These are phyloP conservation scores for Epithele typhae DNA, from an alignment of 768 basidiomycete species.

Conservation along the genomic window DNA sequence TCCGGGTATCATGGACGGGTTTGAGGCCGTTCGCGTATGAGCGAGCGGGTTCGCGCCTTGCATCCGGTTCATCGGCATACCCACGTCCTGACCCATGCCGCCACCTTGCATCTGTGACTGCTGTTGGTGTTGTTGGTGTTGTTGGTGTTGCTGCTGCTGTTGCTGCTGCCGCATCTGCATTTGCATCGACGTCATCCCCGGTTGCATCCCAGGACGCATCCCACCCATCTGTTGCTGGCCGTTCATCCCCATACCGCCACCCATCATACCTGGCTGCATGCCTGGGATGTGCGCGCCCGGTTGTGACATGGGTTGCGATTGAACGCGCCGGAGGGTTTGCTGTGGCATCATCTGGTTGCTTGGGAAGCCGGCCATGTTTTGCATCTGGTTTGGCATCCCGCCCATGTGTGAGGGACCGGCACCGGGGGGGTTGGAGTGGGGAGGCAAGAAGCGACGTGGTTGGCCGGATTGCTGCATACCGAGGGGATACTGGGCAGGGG, in stretches of 20 bases:
- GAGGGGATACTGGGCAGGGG: constrained; percentile 19
- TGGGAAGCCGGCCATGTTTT: constrained; percentile 37
- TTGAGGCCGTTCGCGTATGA: constrained; percentile 40
- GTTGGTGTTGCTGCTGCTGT: constrained; percentile 32
- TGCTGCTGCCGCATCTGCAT: constrained; percentile 27
- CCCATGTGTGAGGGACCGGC: constrained; percentile 33
- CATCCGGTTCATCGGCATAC: constrained; percentile 33
- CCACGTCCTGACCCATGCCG: constrained; percentile 41
- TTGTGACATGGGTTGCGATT: constrained; percentile 51
- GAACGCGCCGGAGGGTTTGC: constrained; percentile 44
- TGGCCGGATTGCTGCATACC: constrained; percentile 22
- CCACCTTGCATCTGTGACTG: constrained; percentile 26
- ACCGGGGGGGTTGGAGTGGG: constrained; percentile 19
- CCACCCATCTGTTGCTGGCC: not conserved
- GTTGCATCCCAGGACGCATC: constrained; percentile 36
- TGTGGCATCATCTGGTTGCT: constrained; percentile 36
- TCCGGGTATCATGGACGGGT: constrained; percentile 46
- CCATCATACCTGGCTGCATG: constrained; percentile 33
- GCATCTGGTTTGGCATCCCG: constrained; percentile 33
- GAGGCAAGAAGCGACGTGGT: constrained; percentile 34
- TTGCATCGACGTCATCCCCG: constrained; percentile 28
- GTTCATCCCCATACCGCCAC: constrained; percentile 39
- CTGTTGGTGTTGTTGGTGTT: too few species aligned
- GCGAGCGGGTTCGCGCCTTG: constrained; percentile 36
- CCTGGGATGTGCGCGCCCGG: constrained; percentile 30